Percentiles rank a stretch among this genome's conserved stretches.
phyloP scores from a whole-genome alignment of 306 rosid species.

The Erythrophleum fordii region DNA sequence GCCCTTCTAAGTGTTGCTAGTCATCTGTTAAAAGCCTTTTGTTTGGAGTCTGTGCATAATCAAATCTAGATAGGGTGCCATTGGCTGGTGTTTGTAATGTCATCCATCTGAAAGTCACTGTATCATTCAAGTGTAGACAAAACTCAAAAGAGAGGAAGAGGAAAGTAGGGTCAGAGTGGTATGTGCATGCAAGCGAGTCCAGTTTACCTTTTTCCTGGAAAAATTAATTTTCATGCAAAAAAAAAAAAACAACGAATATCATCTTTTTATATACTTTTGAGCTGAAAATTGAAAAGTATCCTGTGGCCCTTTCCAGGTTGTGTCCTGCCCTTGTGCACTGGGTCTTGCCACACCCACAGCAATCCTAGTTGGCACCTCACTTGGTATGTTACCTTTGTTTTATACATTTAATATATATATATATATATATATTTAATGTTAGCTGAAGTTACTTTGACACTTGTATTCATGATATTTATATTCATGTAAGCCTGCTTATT shows the following conservation, averaged over 20 bases:
- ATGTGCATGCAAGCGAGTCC: conserved; percentile 13
- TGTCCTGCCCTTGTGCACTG: conserved; percentile 97
- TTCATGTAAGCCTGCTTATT: conserved; percentile 19
- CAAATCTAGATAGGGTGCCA: conserved; percentile 24
- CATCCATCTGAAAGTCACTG: conserved; percentile 30
- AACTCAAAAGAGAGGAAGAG: neutral
- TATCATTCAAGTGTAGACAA: neutral
- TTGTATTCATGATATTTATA: conserved; percentile 17
- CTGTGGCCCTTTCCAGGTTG: conserved; percentile 67
- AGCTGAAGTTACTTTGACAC: conserved; percentile 14
- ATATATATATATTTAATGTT: neutral
- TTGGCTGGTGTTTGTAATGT: conserved; percentile 15
- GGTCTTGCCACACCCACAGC: conserved; percentile 99
- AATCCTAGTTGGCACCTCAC: conserved; percentile 95
- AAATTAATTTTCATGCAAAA: conserved; percentile 19
- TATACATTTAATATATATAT: neutral
- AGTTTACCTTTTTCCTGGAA: conserved; percentile 31
- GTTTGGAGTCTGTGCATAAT: conserved; percentile 13
- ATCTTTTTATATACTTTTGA: conserved; percentile 27
- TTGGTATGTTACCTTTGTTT: conserved; percentile 58
- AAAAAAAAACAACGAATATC: conserved; percentile 14
- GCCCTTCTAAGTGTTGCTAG: conserved; percentile 12
- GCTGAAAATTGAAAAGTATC: neutral
- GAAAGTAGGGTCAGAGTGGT: conserved; percentile 2
- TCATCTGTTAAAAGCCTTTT: neutral